These are phyloP conservation scores for thale cress (Arabidopsis thaliana) DNA, from an alignment of 345 rosid species.

Conservation along the genomic window DNA sequence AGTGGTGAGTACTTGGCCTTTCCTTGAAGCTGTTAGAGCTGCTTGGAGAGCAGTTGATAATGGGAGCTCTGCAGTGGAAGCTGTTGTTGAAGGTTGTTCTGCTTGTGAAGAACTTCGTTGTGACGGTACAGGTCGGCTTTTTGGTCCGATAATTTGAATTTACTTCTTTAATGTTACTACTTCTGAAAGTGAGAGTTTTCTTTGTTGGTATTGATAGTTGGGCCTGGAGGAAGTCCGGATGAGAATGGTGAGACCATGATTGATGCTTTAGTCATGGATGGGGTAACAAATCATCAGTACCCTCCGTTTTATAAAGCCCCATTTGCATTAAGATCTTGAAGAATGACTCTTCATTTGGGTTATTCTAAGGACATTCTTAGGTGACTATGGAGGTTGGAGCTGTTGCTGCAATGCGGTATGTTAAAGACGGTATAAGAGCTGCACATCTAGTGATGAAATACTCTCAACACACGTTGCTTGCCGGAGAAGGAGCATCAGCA, in stretches of 20 bases:
- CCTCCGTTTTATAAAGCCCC: neutral
- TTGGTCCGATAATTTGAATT: neutral
- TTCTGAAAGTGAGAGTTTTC: neutral
- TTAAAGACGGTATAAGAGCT: conserved; percentile 93
- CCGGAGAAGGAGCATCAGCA: conserved; percentile 79
- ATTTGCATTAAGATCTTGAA: conserved; percentile 12
- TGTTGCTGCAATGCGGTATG: conserved; percentile 93
- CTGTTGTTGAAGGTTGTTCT: conserved; percentile 96
- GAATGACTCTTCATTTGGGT: conserved; percentile 16
- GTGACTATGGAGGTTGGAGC: conserved; percentile 99
- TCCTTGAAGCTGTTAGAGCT: conserved; percentile 81
- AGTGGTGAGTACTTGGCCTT: conserved; percentile 94
- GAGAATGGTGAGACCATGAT: conserved; percentile 95
- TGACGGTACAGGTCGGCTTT: conserved; percentile 80
- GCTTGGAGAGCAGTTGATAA: conserved; percentile 76
- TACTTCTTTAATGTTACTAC: neutral
- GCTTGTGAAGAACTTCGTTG: conserved; percentile 87
- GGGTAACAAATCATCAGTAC: conserved; percentile 55
- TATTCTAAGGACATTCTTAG: conserved; percentile 64
- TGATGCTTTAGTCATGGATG: conserved; percentile 92
- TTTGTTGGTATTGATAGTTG: conserved; percentile 57
- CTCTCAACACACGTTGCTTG: conserved; percentile 83
- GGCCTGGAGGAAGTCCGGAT: conserved; percentile 97
- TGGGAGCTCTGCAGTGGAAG: conserved; percentile 75
- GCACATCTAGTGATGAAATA: conserved; percentile 81